A percentile compares a stretch with the other conserved stretches of the same genome.
These are phyloP conservation scores for Cadophora sp. DNA, from an alignment of 2,329 filamentous ascomycete species.

Conservation along the genomic window DNA sequence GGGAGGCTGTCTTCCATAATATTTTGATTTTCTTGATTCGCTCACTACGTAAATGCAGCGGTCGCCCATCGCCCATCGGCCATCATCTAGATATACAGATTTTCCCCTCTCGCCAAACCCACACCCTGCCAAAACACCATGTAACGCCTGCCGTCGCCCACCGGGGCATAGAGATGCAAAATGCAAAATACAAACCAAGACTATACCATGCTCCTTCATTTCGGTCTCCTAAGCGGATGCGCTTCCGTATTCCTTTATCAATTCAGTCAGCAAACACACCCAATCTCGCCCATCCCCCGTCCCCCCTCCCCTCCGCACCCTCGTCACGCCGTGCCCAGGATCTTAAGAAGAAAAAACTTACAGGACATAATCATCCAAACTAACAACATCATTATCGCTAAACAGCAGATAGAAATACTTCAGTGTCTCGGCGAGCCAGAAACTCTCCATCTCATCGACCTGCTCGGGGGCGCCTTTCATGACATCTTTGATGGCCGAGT, in stretches of 20 bases:
- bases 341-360: not conserved
- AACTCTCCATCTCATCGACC: conserved; percentile 63
- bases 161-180: not conserved
- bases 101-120: not conserved
- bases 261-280: not conserved
- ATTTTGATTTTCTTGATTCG: not conserved
- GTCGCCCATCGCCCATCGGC: not conserved
- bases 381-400: conserved; percentile 56
- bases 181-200: not conserved
- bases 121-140: not conserved
- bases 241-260: conserved; percentile 23
- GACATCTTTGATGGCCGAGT: conserved; percentile 53
- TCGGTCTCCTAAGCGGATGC: conserved; percentile 19
- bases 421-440: conserved; percentile 70
- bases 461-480: conserved; percentile 35
- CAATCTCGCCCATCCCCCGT: too few relatives aligned
- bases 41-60: not conserved
- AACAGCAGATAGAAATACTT: conserved; percentile 68
- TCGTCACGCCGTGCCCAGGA: not conserved
- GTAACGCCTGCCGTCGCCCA: not conserved
- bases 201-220: too few relatives aligned
- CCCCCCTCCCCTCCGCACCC: not conserved
- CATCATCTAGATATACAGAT: not conserved
- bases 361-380: conserved; percentile 67
- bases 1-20: too few relatives aligned